These are phyloP conservation scores for Punctularia strigosozonata DNA, from an alignment of 768 basidiomycete species.

Conservation along the genomic window DNA sequence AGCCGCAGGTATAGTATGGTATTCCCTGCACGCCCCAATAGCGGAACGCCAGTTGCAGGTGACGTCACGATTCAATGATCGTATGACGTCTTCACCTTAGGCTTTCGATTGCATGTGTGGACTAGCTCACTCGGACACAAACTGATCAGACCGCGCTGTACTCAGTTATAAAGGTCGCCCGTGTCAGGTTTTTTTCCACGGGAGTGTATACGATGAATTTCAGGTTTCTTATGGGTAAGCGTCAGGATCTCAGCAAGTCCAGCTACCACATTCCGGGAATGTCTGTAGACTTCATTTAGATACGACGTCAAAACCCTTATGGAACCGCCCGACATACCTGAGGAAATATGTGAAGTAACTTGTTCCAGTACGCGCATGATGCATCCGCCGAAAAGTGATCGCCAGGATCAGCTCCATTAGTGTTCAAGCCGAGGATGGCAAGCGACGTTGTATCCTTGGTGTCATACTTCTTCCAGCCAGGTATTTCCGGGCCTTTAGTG, in stretches of 20 bases:
- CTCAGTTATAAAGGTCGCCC: no score
- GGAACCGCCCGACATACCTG: slow-evolving; percentile 8
- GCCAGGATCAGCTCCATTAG: slow-evolving; percentile 11
- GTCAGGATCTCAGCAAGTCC: slow-evolving; percentile 14
- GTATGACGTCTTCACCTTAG: no score
- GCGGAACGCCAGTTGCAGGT: no score
- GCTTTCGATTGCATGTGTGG: no score
- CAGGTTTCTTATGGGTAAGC: no score
- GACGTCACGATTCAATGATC: no score
- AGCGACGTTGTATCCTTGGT: slow-evolving; percentile 11
- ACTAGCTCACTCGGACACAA: no score
- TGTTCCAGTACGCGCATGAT: slow-evolving; percentile 13
- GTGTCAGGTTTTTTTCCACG: no score
- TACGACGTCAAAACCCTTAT: neutral
- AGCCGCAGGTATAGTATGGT: no score
- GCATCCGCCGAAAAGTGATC: slow-evolving; percentile 10
- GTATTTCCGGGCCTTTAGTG: slow-evolving; percentile 10
- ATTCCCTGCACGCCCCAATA: no score
- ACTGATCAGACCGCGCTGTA: no score
- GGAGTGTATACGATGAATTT: no score
- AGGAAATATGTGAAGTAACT: slow-evolving; percentile 10
- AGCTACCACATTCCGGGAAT: slow-evolving; percentile 12
- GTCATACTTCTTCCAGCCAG: slow-evolving; percentile 14
- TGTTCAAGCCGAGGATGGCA: slow-evolving; percentile 12
- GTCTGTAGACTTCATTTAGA: slow-evolving; percentile 4